phyloP scores from a whole-genome alignment of 768 basidiomycete genomes.

The Pholiota microspora region DNA sequence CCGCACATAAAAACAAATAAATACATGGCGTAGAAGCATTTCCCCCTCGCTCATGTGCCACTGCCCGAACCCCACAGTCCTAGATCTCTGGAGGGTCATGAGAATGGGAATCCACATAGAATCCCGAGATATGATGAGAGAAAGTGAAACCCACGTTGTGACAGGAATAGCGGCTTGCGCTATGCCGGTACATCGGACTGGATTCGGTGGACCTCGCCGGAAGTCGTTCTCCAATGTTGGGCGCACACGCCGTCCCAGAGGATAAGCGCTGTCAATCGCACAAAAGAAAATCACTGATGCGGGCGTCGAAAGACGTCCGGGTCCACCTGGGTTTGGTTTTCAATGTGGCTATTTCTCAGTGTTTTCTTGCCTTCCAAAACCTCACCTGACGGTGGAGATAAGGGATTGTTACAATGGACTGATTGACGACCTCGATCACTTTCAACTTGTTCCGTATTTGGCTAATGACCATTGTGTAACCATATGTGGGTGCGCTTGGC shows the following conservation, averaged over 20 bases:
- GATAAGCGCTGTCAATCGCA: slow-evolving; percentile 3
- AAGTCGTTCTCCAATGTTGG: neutral
- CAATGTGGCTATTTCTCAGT: neutral
- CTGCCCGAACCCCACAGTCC: neutral
- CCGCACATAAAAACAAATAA: neutral
- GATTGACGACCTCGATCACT: neutral
- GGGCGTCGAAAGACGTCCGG: neutral
- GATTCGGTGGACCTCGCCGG: neutral
- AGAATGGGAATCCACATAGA: neutral
- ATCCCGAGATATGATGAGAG: slow-evolving; percentile 7
- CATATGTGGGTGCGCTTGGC: neutral
- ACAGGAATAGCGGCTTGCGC: neutral
- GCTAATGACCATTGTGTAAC: neutral
- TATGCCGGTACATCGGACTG: neutral
- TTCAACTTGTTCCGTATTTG: neutral
- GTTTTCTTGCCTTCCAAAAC: neutral
- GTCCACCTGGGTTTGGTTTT: neutral
- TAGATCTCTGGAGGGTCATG: neutral
- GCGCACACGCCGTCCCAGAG: neutral
- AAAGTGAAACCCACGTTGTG: neutral
- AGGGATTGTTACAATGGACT: neutral
- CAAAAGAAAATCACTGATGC: neutral
- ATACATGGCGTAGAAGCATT: neutral
- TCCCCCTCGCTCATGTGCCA: neutral
- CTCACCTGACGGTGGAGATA: neutral